Evolutionary conservation across 225 moss, liverwort and hornwort genomes (phyloP), one percentile per base, ranked within the genome.

Genomic region (Sphagnum tenellum): DNA sequence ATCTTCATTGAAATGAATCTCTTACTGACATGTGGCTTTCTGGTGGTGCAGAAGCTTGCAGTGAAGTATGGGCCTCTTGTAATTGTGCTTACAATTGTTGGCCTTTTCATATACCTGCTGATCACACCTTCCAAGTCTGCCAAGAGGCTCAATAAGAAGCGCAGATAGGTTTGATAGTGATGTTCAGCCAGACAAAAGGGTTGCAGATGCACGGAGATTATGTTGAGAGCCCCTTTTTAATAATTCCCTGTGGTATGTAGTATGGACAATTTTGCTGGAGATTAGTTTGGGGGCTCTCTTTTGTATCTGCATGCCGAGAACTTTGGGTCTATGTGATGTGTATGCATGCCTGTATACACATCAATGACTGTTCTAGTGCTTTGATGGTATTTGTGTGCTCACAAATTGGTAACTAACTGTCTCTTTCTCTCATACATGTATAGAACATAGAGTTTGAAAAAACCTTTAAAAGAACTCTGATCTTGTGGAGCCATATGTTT

Each of bases 21-120:
- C 13, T 2, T 13, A 49, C 49, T 50, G 3, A 7, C 54, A 29
- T 13, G 46, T 7, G 6, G n/a, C 9, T 29, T 71, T 61, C 9
- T 45, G 7, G 45, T 56, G 4, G 45, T 71, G 80, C 86, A 86
- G 86, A 75, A 11, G 48, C 65, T 77, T 57, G 79, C 67, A 7
- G 3, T 78, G 3, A 79, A 70, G 64, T 86, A 82, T 70, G 82
- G 82, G 57, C 82, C 86, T 2, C 82, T 86, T 10, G 63, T 77
- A 64, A 67, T 82, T 29, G 86, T 86, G 8, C 47, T 86, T 44
- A 64, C 82, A 46, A 67, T 86, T 64, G 77, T 86, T 44, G 86
- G 86, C 46, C 63, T 73, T 5, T 86, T 82, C 57, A 72, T 75
- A 4, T 75, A 65, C 48, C 44, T 86, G 45, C 70, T 86, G 1